Evolutionary conservation across 345 rosid genomes (phyloP), one percentile per base, ranked within the genome.

Genomic region (Gossypium stocksii): DNA sequence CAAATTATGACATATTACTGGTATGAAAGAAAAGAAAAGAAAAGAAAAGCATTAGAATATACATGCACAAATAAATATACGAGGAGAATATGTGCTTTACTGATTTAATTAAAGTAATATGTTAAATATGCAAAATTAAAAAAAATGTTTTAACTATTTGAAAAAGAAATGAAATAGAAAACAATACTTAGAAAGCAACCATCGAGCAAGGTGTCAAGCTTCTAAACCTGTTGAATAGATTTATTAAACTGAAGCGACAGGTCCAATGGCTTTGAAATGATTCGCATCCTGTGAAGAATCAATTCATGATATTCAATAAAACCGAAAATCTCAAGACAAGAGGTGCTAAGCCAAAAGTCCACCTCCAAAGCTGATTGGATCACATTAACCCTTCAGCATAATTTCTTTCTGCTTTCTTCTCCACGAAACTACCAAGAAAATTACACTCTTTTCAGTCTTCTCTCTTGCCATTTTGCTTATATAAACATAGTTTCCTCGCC

Each of bases 251-350:
- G n/a, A 16, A n/a, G 27, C 56, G 56, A 67, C 22, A 67, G 14
- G 15, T 46, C 71, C 71, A 29, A 13, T 4, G 38, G 14, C 23
- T 8, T 45, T 67, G 8, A 67, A 46, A 19, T 67, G 56, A 46
- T 67, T 67, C 71, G 71, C 56, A 67, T 45, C 53, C 20, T 66
- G 16, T n/a, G 29, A 45, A 48, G 57, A 68, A 68, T 45, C 72
- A 45, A 45, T 45, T 10, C 49, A 45, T 45, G 10, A 45, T 11
- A 10, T 10, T 34, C 41, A 5, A 5, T 34, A 34, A 34, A 34
- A 34, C 41, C 41, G 12, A 45, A 45, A 8, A 10, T 51, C n/a
- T 51, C 54, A 51, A 17, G 44, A 52, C 10, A 5, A 27, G 5
- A 15, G 48, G 19, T 20, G 22, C 54, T 2, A 20, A 65, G 72